phyloP scores from a whole-genome alignment of 805 yeast genomes.

The Candida glaebosa region DNA sequence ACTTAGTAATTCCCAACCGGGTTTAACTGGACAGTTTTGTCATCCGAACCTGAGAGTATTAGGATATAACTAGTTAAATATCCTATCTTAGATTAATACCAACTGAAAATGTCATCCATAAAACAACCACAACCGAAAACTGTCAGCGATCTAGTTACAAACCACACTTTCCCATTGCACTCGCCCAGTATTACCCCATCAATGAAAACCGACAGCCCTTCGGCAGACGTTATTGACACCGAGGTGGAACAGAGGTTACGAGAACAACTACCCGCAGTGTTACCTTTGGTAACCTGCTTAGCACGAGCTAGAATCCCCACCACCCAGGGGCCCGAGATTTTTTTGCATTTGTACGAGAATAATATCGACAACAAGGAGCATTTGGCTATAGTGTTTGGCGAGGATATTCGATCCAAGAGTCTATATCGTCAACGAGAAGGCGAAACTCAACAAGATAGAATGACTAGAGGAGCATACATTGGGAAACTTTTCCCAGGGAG shows the following conservation, averaged over 20 bases:
- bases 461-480: conserved; percentile 98
- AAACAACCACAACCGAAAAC: conserved; percentile 1
- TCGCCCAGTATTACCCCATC: conserved; percentile 2
- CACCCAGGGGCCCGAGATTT: conserved; percentile 90
- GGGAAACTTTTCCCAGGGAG: conserved; percentile 92
- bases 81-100: not conserved
- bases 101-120: not conserved
- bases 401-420: conserved; percentile 75
- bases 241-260: not conserved
- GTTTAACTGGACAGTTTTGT: too few species aligned
- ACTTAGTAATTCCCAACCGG: too few species aligned
- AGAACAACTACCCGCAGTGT: conserved; percentile 39
- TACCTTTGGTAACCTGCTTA: conserved; percentile 81
- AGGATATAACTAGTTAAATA: too few species aligned
- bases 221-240: not conserved
- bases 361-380: conserved; percentile 90
- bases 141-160: not conserved
- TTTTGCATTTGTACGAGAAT: conserved; percentile 83
- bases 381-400: conserved; percentile 95
- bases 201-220: not conserved
- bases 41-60: too few species aligned
- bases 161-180: conserved; percentile 1
- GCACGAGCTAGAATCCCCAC: conserved; percentile 97
- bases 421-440: conserved; percentile 58
- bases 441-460: conserved; percentile 87